Conservation (phyloP, 139 green algal species). For the Zygnema cylindricum region DNA sequence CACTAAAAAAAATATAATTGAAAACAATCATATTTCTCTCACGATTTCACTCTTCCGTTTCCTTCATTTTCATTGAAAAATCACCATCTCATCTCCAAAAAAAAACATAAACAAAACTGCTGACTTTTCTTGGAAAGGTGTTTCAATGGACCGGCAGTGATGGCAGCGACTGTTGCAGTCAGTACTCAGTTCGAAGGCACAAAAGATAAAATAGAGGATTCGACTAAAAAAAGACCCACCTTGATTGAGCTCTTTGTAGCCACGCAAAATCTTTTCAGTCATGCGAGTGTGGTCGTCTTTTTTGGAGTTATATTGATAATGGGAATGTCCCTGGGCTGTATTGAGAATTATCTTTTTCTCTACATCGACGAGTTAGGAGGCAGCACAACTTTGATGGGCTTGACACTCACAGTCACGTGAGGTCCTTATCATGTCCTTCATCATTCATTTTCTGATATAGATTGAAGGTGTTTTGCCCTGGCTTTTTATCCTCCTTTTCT, state of each 20-base stretch:
- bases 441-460: no score
- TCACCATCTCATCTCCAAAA: no score
- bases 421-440: no score
- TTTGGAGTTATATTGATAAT: slow-evolving; percentile 10
- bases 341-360: slow-evolving; percentile 43
- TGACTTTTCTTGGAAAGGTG: no score
- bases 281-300: slow-evolving; percentile 8
- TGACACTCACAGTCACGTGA: slow-evolving; percentile 43
- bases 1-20: no score
- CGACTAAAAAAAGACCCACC: background rate
- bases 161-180: background rate
- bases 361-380: slow-evolving; percentile 36
- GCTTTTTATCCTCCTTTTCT: no score
- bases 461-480: no score
- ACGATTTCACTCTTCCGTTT: no score
- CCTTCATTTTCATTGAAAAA: no score
- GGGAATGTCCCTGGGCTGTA: slow-evolving; percentile 27
- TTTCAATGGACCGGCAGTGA: slow-evolving; percentile 16
- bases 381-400: slow-evolving; percentile 17
- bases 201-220: background rate
- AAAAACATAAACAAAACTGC: no score
- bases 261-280: background rate
- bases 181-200: background rate
- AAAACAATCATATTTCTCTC: no score
- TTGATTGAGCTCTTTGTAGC: background rate